These are phyloP conservation scores for Verbascum thapsus DNA, from an alignment of 257 asterid genomes.

Conservation along the genomic window DNA sequence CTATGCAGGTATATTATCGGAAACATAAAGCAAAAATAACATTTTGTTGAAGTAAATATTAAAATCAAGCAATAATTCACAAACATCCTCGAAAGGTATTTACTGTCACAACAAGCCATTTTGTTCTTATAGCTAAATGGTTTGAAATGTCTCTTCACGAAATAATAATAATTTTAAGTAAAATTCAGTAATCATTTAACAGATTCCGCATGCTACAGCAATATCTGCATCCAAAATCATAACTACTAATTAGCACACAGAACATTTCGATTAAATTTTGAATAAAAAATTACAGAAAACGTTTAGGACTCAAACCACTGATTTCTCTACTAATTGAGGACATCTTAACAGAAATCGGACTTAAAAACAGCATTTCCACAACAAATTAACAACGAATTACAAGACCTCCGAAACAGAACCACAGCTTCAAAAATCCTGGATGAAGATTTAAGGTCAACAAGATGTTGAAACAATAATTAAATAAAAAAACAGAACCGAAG, in stretches of 20 bases:
- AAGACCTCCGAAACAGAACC: constrained; percentile 12
- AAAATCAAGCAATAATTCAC: constrained; percentile 8
- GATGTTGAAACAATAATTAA: neutral
- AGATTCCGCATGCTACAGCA: neutral
- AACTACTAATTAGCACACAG: neutral
- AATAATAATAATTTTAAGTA: neutral
- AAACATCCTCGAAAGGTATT: neutral
- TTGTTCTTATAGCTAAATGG: constrained; percentile 14
- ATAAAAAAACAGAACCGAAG: constrained; percentile 21
- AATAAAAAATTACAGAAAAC: neutral
- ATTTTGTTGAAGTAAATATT: constrained; percentile 11
- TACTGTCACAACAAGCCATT: neutral
- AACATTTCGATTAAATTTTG: constrained; percentile 16
- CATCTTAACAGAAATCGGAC: constrained; percentile 12
- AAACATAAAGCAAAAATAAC: neutral
- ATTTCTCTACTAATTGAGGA: constrained; percentile 15
- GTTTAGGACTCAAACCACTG: constrained; percentile 10
- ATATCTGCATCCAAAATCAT: constrained; percentile 19
- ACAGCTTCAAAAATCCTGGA: constrained; percentile 1
- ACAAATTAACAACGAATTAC: constrained; percentile 22
- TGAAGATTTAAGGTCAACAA: constrained; percentile 10
- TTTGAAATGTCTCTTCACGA: neutral
- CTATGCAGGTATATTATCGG: constrained; percentile 11
- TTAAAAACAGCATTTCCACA: constrained; percentile 18
- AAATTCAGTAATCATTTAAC: neutral